A percentile compares a stretch with the other conserved stretches of the same genome.
Evolutionary conservation across 441 rosid genomes (phyloP).

Genomic region (Corymbia citriodora): DNA sequence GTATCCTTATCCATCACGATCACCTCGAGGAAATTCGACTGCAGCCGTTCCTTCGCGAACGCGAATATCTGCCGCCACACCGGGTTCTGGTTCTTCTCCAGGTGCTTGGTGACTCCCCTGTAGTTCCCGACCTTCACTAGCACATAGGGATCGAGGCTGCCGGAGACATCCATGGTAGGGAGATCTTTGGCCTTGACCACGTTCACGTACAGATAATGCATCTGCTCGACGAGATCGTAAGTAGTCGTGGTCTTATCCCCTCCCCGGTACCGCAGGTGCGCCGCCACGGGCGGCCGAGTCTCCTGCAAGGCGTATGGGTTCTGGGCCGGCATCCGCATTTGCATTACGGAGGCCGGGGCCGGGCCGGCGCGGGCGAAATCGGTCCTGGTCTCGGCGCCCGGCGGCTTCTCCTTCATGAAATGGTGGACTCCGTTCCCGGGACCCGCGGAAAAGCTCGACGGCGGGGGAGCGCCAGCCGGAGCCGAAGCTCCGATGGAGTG

Average conservation of each 20-base stretch:
- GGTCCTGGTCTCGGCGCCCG: background rate
- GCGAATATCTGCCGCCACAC: constrained; percentile 5
- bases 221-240: constrained; percentile 5
- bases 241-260: background rate
- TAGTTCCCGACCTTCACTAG: constrained; percentile 1
- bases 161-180: background rate
- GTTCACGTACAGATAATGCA: background rate
- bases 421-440: background rate
- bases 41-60: background rate
- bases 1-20: background rate
- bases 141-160: constrained; percentile 1
- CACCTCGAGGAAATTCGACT: constrained; percentile 1
- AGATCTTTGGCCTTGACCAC: constrained; percentile 1
- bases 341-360: background rate
- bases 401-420: background rate
- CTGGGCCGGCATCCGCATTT: background rate
- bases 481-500: background rate
- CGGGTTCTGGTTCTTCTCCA: constrained; percentile 5
- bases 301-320: constrained; percentile 1
- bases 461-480: background rate
- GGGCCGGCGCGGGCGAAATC: background rate
- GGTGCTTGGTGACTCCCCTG: background rate
- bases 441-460: background rate
- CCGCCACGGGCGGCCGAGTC: constrained; percentile 7
- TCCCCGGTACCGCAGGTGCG: constrained; percentile 1